Evolutionary conservation across 208 protist genomes (phyloP).

Genomic region (Leishmania turanica): DNA sequence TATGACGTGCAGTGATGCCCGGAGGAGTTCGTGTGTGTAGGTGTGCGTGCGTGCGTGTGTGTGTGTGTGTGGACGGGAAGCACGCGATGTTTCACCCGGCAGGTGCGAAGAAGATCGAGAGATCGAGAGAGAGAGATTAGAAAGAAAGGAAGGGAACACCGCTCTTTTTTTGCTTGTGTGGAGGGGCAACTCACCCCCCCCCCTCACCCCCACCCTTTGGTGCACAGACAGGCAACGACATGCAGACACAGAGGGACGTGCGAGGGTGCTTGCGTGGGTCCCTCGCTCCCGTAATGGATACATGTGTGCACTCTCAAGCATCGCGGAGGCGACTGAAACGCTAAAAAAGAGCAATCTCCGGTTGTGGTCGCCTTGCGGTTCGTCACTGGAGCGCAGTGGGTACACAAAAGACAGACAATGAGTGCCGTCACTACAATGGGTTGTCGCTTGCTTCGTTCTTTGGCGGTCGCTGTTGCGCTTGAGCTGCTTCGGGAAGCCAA

Average conservation of each 20-base stretch:
- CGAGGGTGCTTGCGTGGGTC: background rate
- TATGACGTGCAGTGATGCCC: background rate
- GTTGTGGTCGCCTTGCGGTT: background rate
- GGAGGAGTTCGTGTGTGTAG: background rate
- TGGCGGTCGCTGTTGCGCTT: background rate
- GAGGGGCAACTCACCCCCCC: background rate
- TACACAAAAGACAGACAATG: background rate
- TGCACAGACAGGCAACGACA: background rate
- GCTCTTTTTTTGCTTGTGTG: background rate
- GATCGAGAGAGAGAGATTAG: background rate
- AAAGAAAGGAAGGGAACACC: background rate
- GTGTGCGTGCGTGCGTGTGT: too few relatives aligned
- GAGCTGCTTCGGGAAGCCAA: background rate
- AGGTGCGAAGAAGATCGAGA: background rate
- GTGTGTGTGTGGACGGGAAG: too few relatives aligned
- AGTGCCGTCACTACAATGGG: background rate
- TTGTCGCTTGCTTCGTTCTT: background rate
- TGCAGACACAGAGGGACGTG: background rate
- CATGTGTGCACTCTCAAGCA: background rate
- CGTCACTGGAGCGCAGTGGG: background rate
- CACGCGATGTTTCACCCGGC: too few relatives aligned
- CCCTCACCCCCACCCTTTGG: too few relatives aligned
- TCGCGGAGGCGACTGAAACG: too few relatives aligned
- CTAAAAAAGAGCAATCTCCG: background rate
- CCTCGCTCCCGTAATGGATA: background rate